phyloP scores from a whole-genome alignment of 768 basidiomycete genomes.

The Paxillus involutus region DNA sequence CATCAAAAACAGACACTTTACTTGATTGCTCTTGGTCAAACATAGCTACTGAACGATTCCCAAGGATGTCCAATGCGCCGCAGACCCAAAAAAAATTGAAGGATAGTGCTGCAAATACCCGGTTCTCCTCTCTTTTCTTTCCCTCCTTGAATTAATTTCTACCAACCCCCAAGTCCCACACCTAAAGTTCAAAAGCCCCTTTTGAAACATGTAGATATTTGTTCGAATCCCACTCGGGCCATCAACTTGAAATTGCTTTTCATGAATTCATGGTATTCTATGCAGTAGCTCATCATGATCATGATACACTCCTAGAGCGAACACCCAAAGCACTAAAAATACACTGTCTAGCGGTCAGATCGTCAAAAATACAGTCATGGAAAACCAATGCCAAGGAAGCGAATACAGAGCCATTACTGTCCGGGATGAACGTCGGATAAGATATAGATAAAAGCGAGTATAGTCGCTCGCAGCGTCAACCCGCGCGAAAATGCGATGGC shows the following conservation, averaged over 20 bases:
- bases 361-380: constrained; percentile 12
- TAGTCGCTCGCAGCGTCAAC: constrained; percentile 4
- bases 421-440: constrained; percentile 6
- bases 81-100: no score
- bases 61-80: no score
- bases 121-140: no score
- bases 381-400: neutral
- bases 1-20: no score
- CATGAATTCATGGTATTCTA: neutral
- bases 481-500: neutral
- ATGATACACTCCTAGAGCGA: neutral
- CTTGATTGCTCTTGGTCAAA: no score
- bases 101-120: no score
- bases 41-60: no score
- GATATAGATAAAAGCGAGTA: neutral
- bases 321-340: constrained; percentile 12
- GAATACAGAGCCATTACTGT: constrained; percentile 2
- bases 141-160: no score
- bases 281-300: neutral
- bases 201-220: neutral
- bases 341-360: constrained; percentile 23
- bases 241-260: neutral
- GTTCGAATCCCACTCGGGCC: neutral
- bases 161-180: no score
- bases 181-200: no score